phyloP scores from a whole-genome alignment of 192 early-diverging fungal species.

The Coemansia sp. region DNA sequence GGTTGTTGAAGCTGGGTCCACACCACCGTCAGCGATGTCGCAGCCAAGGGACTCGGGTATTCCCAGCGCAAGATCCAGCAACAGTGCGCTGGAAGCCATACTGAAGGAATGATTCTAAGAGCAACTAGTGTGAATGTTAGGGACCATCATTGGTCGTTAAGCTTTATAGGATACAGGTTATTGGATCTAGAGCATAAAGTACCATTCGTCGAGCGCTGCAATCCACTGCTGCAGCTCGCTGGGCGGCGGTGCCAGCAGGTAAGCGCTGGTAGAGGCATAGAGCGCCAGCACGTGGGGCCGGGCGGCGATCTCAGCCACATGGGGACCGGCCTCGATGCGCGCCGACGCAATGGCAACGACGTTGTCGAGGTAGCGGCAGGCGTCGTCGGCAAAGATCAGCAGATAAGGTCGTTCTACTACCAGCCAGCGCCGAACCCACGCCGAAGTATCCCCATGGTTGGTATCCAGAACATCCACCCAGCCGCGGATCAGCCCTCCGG shows the following conservation, averaged over 20 bases:
- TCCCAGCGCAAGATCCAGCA: too few species aligned
- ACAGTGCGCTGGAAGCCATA: too few species aligned
- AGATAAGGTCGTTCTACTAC: constrained; percentile 75
- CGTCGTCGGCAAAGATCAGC: constrained; percentile 68
- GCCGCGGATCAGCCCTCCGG: constrained; percentile 22
- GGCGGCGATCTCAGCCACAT: constrained; percentile 38
- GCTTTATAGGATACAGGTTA: too few species aligned
- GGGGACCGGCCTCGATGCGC: constrained; percentile 18
- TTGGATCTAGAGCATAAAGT: constrained; percentile 22
- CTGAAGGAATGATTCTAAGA: too few species aligned
- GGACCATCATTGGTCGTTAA: too few species aligned
- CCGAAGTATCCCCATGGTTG: constrained; percentile 32
- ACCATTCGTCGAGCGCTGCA: constrained; percentile 54
- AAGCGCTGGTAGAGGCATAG: constrained; percentile 41
- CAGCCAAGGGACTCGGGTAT: too few species aligned
- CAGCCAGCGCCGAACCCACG: constrained; percentile 79
- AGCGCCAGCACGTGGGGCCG: constrained; percentile 30
- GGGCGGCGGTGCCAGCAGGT: constrained; percentile 30
- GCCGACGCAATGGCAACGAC: constrained; percentile 78
- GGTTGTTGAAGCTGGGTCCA: too few species aligned
- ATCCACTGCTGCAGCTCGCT: constrained; percentile 46
- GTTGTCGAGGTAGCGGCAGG: constrained; percentile 66
- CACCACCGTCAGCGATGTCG: too few species aligned
- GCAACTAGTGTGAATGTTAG: too few species aligned
- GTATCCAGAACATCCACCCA: constrained; percentile 39